Percentiles rank a stretch among this genome's conserved stretches.
These are phyloP conservation scores for Grosmannia huntii DNA, from an alignment of 2,329 filamentous ascomycete species.

Conservation along the genomic window DNA sequence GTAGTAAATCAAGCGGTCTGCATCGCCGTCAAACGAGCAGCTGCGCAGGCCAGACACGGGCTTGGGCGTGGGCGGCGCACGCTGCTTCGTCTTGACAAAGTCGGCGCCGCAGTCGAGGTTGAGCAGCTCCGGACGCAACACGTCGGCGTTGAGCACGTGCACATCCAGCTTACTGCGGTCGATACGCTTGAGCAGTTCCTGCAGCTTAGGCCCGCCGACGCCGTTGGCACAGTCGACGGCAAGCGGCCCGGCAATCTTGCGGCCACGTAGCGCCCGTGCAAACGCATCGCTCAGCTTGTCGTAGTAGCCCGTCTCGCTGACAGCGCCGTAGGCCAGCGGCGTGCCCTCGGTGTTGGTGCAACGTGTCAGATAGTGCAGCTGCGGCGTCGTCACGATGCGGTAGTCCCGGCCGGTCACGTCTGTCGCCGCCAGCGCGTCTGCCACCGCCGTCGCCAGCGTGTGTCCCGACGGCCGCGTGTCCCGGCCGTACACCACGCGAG, in stretches of 20 bases:
- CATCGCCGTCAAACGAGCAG: constrained; percentile 89
- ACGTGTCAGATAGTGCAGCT: constrained; percentile 91
- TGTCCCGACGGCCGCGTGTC: constrained; percentile 91
- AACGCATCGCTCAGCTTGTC: constrained; percentile 82
- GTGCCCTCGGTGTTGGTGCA: constrained; percentile 89
- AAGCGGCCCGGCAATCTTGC: constrained; percentile 59
- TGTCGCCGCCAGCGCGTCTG: constrained; percentile 66
- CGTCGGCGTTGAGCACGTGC: constrained; percentile 84
- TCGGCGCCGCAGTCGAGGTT: constrained; percentile 95
- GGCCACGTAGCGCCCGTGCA: constrained; percentile 65
- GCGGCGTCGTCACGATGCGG: constrained; percentile 90
- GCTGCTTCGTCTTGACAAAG: constrained; percentile 94
- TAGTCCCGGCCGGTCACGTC: constrained; percentile 67
- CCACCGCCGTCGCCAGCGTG: constrained; percentile 65
- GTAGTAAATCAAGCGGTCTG: constrained; percentile 92
- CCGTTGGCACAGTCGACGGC: constrained; percentile 95
- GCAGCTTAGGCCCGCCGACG: constrained; percentile 83
- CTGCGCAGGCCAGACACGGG: constrained; percentile 63
- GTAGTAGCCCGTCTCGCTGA: constrained; percentile 88
- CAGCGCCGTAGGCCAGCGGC: constrained; percentile 73
- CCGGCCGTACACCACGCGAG: constrained; percentile 76
- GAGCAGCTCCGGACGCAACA: constrained; percentile 75
- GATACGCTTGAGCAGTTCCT: constrained; percentile 73
- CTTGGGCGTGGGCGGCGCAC: constrained; percentile 72
- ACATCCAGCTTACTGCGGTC: constrained; percentile 47